These are phyloP conservation scores for Alternaria ventricosa DNA, from an alignment of 2,329 filamentous ascomycete genomes.

Conservation along the genomic window DNA sequence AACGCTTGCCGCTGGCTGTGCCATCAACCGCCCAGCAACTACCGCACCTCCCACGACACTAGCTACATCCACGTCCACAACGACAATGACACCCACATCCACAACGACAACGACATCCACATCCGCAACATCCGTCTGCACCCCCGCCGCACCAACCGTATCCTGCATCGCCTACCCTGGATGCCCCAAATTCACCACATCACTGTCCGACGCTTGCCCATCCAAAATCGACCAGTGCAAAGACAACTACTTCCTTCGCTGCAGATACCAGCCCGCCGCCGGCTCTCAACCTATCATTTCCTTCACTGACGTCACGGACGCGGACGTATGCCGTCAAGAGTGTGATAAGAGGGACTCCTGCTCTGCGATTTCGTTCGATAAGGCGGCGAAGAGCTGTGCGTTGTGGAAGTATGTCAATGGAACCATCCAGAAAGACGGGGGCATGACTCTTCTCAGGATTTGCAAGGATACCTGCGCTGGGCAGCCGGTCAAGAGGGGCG, in stretches of 20 bases:
- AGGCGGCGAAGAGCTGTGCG: too few relatives aligned
- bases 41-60: not conserved
- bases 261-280: not conserved
- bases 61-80: not conserved
- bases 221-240: not conserved
- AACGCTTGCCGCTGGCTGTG: not conserved
- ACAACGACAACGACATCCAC: not conserved
- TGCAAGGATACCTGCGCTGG: not conserved
- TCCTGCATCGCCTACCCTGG: not conserved
- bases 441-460: not conserved
- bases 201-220: not conserved
- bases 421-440: too few relatives aligned
- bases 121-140: not conserved
- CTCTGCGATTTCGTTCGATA: not conserved
- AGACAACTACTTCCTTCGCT: slow-evolving; percentile 4
- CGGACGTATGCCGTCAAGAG: not conserved
- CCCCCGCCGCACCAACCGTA: not conserved
- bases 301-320: not conserved
- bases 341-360: not conserved
- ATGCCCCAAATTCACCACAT: not conserved
- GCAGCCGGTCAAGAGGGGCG: not conserved
- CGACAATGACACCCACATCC: not conserved
- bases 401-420: too few relatives aligned
- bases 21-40: not conserved
- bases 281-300: not conserved